Evolutionary conservation across 352 stramenopile genomes (phyloP).

Genomic region (Peronospora tabacina): DNA sequence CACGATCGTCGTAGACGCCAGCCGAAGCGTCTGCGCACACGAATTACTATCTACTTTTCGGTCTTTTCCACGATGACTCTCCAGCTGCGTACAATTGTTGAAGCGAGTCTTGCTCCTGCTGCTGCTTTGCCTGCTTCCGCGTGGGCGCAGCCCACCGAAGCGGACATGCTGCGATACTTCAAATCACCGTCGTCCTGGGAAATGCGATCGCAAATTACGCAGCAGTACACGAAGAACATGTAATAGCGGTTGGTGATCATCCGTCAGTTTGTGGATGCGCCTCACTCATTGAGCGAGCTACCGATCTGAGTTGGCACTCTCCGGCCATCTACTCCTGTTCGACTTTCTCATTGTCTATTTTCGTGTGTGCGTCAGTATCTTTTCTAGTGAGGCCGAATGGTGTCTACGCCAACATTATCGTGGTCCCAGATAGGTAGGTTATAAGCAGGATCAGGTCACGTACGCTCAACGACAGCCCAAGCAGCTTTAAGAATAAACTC

Average conservation of each 20-base stretch:
- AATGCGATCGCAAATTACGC: constrained; percentile 49
- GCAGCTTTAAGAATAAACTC: constrained; percentile 6
- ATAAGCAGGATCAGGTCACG: constrained; percentile 18
- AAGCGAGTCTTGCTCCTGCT: constrained; percentile 45
- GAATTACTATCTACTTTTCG: constrained; percentile 60
- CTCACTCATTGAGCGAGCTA: not conserved
- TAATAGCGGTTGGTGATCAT: constrained; percentile 9
- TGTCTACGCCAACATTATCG: constrained; percentile 7
- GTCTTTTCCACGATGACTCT: constrained; percentile 39
- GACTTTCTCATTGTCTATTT: constrained; percentile 13
- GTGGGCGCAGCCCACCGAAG: constrained; percentile 35
- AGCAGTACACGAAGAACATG: constrained; percentile 51
- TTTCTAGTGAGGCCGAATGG: constrained; percentile 11
- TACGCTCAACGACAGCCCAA: not conserved
- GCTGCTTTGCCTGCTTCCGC: constrained; percentile 12
- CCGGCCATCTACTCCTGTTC: constrained; percentile 4
- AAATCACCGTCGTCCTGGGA: constrained; percentile 66
- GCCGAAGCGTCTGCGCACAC: constrained; percentile 36
- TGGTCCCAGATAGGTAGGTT: constrained; percentile 24
- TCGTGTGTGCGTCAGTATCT: constrained; percentile 14
- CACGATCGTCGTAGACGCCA: constrained; percentile 18
- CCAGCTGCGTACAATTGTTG: constrained; percentile 54
- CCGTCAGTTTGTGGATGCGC: not conserved
- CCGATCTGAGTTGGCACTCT: constrained; percentile 3
- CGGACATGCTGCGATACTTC: constrained; percentile 65